Conservation (phyloP, 768 basidiomycete genomes). For the Tylopilus sp. region DNA sequence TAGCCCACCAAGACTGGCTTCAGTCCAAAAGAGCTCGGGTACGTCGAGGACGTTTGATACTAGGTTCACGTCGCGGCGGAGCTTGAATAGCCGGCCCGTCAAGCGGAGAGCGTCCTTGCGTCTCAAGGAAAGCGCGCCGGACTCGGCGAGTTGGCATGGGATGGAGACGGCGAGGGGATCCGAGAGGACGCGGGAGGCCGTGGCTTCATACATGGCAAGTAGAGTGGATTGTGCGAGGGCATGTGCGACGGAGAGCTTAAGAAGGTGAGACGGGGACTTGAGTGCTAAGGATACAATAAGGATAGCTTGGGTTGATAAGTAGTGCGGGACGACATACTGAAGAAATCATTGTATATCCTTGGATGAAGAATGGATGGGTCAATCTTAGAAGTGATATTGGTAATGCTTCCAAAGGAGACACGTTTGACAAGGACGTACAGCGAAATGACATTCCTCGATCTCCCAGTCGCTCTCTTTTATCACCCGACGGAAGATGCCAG, state of each 20-base stretch:
- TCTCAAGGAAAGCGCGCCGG: conserved; percentile 71
- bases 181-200: conserved; percentile 73
- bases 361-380: conserved; percentile 83
- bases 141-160: conserved; percentile 75
- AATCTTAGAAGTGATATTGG: conserved; percentile 45
- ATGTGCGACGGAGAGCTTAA: conserved; percentile 91
- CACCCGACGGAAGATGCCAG: conserved; percentile 62
- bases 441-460: conserved; percentile 89
- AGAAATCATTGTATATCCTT: conserved; percentile 94
- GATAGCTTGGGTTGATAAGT: background rate
- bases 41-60: conserved; percentile 92
- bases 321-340: conserved; percentile 57
- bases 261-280: conserved; percentile 85
- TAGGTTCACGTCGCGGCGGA: conserved; percentile 85
- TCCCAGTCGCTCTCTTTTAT: conserved; percentile 78
- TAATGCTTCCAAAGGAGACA: background rate
- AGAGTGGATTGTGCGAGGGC: conserved; percentile 94
- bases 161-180: conserved; percentile 75
- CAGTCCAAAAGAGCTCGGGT: conserved; percentile 93
- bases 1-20: conserved; percentile 82
- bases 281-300: conserved; percentile 52
- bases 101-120: conserved; percentile 83
- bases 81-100: conserved; percentile 82
- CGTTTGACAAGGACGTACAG: conserved; percentile 39
- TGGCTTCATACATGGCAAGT: conserved; percentile 81